Evolutionary conservation across 371 early-diverging fungal species (phyloP).

Genomic region (Rhizopus sp.): DNA sequence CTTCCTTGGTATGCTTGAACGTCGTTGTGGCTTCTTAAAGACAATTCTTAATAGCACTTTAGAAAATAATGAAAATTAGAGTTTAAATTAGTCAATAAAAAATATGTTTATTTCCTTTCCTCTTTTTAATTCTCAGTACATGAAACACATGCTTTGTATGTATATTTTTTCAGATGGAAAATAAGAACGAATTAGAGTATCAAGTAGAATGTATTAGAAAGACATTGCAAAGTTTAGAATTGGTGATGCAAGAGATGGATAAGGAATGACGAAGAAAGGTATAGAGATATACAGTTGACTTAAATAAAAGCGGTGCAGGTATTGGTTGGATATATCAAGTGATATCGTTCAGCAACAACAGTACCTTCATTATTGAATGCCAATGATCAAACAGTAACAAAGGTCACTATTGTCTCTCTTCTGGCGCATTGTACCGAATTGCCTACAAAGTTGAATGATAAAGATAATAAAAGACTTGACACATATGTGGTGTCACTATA

Average conservation of each 20-base stretch:
- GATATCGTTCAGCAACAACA: conserved; percentile 4
- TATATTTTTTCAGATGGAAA: background rate
- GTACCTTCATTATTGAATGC: too few relatives aligned
- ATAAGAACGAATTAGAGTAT: conserved; percentile 39
- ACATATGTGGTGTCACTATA: background rate
- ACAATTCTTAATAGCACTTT: conserved; percentile 15
- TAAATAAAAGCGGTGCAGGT: conserved; percentile 41
- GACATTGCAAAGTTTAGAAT: conserved; percentile 43
- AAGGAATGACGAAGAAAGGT: conserved; percentile 56
- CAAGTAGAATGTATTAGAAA: conserved; percentile 42
- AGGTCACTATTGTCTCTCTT: background rate
- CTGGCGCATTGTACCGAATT: background rate
- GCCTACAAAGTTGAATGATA: background rate
- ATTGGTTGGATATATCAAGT: conserved; percentile 41
- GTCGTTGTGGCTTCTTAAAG: conserved; percentile 36
- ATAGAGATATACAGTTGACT: conserved; percentile 9
- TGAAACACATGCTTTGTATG: background rate
- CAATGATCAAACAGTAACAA: too few relatives aligned
- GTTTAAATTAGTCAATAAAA: background rate
- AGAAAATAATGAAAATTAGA: background rate
- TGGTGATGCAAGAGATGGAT: conserved; percentile 47
- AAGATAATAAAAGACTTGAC: background rate
- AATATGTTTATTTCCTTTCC: background rate
- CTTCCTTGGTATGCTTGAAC: conserved; percentile 48
- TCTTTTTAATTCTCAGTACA: too few relatives aligned